Conservation (phyloP, 345 rosid genomes). For the Syzygium aromaticum region DNA sequence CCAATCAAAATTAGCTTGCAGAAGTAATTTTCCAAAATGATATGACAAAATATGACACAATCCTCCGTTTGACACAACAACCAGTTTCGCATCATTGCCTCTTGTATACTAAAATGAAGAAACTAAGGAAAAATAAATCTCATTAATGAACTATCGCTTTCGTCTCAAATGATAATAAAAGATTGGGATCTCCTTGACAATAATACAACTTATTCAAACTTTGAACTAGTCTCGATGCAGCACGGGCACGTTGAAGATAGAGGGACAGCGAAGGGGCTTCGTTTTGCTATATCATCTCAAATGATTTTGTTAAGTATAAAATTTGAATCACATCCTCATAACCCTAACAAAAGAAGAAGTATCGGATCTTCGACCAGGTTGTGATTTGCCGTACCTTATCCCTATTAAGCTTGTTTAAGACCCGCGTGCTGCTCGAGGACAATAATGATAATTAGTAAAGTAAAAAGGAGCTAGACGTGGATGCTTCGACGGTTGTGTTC, state of each 20-base stretch:
- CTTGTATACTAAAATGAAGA: not conserved
- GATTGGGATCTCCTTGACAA: not conserved
- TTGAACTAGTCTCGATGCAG: not conserved
- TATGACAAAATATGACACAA: not conserved
- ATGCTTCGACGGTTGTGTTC: not conserved
- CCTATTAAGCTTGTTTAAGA: not conserved
- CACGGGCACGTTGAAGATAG: not conserved
- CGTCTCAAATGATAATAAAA: not conserved
- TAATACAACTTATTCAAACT: not conserved
- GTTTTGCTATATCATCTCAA: not conserved
- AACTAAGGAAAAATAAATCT: not conserved
- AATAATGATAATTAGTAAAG: not conserved
- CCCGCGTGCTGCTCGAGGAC: not conserved
- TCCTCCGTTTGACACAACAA: not conserved
- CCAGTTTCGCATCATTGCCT: not conserved
- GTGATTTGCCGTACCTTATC: not conserved
- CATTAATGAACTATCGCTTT: not conserved
- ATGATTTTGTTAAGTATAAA: not conserved
- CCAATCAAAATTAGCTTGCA: not conserved
- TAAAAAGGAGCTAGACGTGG: not conserved
- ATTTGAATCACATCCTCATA: not conserved
- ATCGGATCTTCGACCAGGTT: not conserved
- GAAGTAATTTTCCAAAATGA: not conserved
- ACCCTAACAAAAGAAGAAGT: not conserved
- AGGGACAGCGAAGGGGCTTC: not conserved